A percentile compares a stretch with the other conserved stretches of the same genome.
Conservation (phyloP, 164 flowering plant genomes). For the Tetracentron sinense region DNA sequence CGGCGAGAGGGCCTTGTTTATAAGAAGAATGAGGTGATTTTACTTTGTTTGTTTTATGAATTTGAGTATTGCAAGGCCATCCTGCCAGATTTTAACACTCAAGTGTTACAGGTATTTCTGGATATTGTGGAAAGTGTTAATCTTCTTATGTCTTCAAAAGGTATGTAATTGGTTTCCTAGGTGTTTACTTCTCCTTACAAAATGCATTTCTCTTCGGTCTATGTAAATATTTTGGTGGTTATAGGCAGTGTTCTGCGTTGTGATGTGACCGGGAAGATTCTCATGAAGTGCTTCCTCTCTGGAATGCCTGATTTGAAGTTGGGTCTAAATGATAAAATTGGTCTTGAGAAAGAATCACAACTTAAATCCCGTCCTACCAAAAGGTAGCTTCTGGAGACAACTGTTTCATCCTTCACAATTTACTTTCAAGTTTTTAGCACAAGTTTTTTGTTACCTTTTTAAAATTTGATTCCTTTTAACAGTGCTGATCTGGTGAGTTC, state of each 20-base stretch:
- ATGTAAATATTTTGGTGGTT: constrained; percentile 20
- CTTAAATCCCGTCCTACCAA: constrained; percentile 86
- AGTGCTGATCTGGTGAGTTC: too few relatives aligned
- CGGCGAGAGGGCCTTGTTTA: constrained; percentile 94
- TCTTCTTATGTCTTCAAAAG: constrained; percentile 99
- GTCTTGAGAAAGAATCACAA: constrained; percentile 96
- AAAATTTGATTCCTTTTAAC: background rate
- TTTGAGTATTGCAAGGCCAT: background rate
- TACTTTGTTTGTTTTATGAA: background rate
- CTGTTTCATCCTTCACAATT: background rate
- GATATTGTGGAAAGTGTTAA: constrained; percentile 99
- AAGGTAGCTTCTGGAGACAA: constrained; percentile 45
- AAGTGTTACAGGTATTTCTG: constrained; percentile 69
- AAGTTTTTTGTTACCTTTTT: background rate
- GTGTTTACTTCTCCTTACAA: background rate
- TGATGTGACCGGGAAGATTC: constrained; percentile 96
- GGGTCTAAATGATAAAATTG: constrained; percentile 96
- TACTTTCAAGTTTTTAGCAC: background rate
- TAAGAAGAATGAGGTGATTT: constrained; percentile 89
- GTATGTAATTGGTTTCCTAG: constrained; percentile 29
- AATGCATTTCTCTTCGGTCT: background rate
- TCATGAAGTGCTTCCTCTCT: constrained; percentile 99
- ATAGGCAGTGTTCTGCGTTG: constrained; percentile 90
- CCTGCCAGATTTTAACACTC: constrained; percentile 10
- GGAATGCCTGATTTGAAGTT: constrained; percentile 99